phyloP scores from a whole-genome alignment of 352 stramenopile genomes.

The Albugo laibachii region DNA sequence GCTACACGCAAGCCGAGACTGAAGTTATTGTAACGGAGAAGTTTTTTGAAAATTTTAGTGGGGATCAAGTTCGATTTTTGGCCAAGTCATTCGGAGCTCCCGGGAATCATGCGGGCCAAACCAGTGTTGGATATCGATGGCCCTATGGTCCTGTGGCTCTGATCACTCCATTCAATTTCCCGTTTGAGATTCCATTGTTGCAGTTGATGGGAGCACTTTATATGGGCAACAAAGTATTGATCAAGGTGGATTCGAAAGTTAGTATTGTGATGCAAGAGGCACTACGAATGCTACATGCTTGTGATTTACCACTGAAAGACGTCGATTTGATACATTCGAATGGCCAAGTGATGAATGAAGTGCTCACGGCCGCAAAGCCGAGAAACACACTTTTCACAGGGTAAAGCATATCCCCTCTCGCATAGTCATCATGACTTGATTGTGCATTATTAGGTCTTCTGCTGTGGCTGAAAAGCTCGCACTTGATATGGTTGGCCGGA shows the following conservation, averaged over 20 bases:
- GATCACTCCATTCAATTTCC: conserved; percentile 98
- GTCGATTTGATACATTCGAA: conserved; percentile 95
- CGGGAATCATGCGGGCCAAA: conserved; percentile 92
- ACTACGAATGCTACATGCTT: conserved; percentile 87
- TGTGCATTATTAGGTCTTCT: conserved; percentile 30
- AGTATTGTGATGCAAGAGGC: conserved; percentile 97
- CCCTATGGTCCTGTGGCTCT: conserved; percentile 91
- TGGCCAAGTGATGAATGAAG: conserved; percentile 85
- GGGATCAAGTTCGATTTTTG: conserved; percentile 94
- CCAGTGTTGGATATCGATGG: conserved; percentile 89
- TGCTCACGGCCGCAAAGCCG: conserved; percentile 87
- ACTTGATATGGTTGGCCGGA: conserved; percentile 76
- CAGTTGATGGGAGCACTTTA: conserved; percentile 96
- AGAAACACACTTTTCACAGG: conserved; percentile 97
- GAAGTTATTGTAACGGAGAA: conserved; percentile 87
- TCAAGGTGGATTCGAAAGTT: conserved; percentile 92
- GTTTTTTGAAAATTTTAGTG: conserved; percentile 96
- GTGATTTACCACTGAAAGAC: conserved; percentile 88
- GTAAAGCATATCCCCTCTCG: conserved; percentile 8
- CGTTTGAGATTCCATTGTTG: conserved; percentile 95
- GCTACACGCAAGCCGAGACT: conserved; percentile 84
- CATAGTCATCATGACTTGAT: not conserved
- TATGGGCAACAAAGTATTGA: conserved; percentile 96
- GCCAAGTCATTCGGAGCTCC: conserved; percentile 89
- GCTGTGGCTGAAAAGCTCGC: conserved; percentile 86